Evolutionary conservation across 2,329 filamentous ascomycete species (phyloP).

Genomic region (Penicillium oxalicum): DNA sequence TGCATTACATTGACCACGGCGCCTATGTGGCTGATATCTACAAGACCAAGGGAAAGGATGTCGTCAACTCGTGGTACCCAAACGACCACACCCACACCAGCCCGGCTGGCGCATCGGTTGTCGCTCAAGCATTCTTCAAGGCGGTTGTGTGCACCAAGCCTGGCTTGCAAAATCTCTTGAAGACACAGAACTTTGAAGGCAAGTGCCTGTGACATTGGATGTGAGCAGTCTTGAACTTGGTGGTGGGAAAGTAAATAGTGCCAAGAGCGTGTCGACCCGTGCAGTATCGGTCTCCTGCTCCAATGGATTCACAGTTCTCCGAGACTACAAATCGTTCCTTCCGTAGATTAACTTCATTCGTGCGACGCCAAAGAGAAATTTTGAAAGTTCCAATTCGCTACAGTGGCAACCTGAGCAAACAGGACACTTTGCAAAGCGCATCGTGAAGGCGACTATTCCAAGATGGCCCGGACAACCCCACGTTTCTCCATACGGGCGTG

Average conservation of each 20-base stretch:
- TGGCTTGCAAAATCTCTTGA: slow-evolving; percentile 36
- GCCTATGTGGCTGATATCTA: slow-evolving; percentile 52
- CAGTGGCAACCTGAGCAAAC: no score
- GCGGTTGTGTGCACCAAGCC: slow-evolving; percentile 48
- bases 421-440: no score
- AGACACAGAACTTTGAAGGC: slow-evolving; percentile 22
- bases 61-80: slow-evolving; percentile 51
- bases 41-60: slow-evolving; percentile 44
- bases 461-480: slow-evolving; percentile 30
- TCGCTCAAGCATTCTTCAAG: slow-evolving; percentile 55
- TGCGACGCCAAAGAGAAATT: no score
- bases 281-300: no score
- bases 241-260: background rate
- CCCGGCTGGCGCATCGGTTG: slow-evolving; percentile 50
- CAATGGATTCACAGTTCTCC: no score
- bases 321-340: no score
- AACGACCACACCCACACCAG: slow-evolving; percentile 60
- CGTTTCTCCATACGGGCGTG: slow-evolving; percentile 36
- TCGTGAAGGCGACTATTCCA: slow-evolving; percentile 19
- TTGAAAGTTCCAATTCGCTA: no score
- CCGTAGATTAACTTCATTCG: no score
- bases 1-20: slow-evolving; percentile 57
- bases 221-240: background rate
- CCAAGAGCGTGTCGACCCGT: no score
- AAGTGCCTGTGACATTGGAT: slow-evolving; percentile 20